Evolutionary conservation across 441 rosid species (phyloP).

Genomic region (Viola pubescens): DNA sequence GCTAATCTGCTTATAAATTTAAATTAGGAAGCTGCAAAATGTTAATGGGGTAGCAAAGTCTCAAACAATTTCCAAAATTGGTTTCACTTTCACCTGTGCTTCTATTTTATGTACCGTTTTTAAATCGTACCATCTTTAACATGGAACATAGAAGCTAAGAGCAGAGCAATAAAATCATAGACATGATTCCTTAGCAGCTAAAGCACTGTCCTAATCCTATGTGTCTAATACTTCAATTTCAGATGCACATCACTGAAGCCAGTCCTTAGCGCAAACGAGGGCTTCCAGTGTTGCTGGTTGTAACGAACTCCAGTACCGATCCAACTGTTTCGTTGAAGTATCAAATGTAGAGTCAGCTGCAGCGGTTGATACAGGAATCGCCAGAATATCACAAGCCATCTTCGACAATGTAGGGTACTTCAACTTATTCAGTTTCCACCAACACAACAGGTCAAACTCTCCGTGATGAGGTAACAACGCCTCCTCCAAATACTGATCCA

Average conservation of each 20-base stretch:
- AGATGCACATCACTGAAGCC: constrained; percentile 37
- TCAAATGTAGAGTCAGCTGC: constrained; percentile 51
- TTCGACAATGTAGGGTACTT: constrained; percentile 74
- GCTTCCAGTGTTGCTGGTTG: constrained; percentile 82
- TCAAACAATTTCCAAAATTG: too few species aligned
- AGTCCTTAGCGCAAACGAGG: constrained; percentile 76
- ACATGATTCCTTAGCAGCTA: too few species aligned
- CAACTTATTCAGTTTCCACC: constrained; percentile 85
- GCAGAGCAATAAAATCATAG: too few species aligned
- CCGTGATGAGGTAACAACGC: constrained; percentile 59
- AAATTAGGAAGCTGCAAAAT: too few species aligned
- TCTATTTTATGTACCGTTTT: too few species aligned
- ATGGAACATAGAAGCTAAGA: too few species aligned
- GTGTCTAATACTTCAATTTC: too few species aligned
- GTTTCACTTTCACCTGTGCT: too few species aligned
- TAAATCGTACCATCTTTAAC: too few species aligned
- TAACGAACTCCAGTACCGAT: constrained; percentile 52
- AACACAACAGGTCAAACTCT: constrained; percentile 65
- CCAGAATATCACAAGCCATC: constrained; percentile 75
- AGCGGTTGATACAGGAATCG: constrained; percentile 54
- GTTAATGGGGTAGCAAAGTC: too few species aligned
- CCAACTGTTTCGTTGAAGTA: constrained; percentile 42
- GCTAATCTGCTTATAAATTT: too few species aligned
- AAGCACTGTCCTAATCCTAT: too few species aligned
- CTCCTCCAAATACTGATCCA: constrained; percentile 81